Percentiles rank a stretch among this genome's conserved stretches.
Evolutionary conservation across 768 basidiomycete species (phyloP).

Genomic region (Serendipita sp.): DNA sequence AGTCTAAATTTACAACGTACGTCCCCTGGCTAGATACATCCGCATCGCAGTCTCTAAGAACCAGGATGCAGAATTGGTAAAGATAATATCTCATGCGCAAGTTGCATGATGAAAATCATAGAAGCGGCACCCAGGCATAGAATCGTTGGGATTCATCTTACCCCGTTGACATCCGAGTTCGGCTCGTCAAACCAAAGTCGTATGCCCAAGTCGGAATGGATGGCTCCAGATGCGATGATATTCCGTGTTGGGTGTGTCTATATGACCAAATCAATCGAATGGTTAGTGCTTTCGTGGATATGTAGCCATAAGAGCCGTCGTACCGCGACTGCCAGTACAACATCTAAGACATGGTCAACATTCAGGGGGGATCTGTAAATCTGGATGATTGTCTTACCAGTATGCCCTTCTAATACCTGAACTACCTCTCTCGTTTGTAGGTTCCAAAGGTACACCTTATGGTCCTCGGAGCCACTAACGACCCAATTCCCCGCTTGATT

Average conservation of each 20-base stretch:
- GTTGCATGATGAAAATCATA: neutral
- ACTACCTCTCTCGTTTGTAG: conserved; percentile 63
- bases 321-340: conserved; percentile 64
- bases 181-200: conserved; percentile 53
- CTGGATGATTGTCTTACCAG: conserved; percentile 35
- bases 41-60: neutral
- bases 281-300: neutral
- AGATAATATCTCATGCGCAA: neutral
- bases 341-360: conserved; percentile 28
- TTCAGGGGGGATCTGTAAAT: conserved; percentile 12
- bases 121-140: neutral
- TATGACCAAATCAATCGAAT: conserved; percentile 3
- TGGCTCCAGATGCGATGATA: conserved; percentile 75
- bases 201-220: conserved; percentile 79
- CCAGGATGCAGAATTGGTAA: neutral
- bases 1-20: conserved; percentile 65
- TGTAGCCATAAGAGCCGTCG: conserved; percentile 15
- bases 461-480: conserved; percentile 81
- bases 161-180: neutral
- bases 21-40: conserved; percentile 19
- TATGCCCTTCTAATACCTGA: conserved; percentile 65
- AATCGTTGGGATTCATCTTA: too few relatives aligned
- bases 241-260: conserved; percentile 62
- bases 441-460: conserved; percentile 81
- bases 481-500: conserved; percentile 40